Base-by-base conservation (phyloP, 2,329 filamentous ascomycete genomes). In the Elsinoe ampelina region DNA sequence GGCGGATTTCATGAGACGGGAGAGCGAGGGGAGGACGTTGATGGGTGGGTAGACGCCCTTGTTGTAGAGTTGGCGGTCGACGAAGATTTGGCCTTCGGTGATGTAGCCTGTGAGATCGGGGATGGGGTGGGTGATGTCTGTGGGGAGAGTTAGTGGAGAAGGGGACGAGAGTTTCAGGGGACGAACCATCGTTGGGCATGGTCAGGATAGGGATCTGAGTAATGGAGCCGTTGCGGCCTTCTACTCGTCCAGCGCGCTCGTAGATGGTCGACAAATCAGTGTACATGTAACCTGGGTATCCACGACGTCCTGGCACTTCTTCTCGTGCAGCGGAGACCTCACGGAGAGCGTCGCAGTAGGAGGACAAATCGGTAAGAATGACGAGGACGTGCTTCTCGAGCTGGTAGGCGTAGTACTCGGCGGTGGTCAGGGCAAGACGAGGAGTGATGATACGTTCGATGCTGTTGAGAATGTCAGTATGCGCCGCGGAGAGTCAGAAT, bases 231-330 rank as follows among this genome's bases (percentile, higher is more conserved):
- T 97, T 96, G 66, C 95, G 88, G 66, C 95, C 95, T 68, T 89
- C 80, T 52, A 98, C 93, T 87, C 93, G 93, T 69, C 93, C 93
- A 65, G 93, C 93, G 77, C 93, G 91, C 77, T 98, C 93, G 80
- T 98, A 98, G 68, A 98, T 96, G 70, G 93, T 98, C 59, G 93
- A 96, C 84, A 98, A 87, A 83, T 98, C 95, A 65, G 93, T 98
- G 80, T 98, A 98, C 93, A 98, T 98, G 82, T 98, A 98, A 88
- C 93, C 93, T 55, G 93, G 93, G 79, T 93, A 98, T 82, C 93
- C 93, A 84, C 93, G 92, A 73, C 93, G 92, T 80, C 93, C 93
- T 39, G 93, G 93, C 42, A 98, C 93, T 84, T 98, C 93, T 81
- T 98, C 93, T 77, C 93, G 84, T 55, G 93, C 93, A 56, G 93